Base-by-base conservation (phyloP, 768 basidiomycete species). In the Rhodosporidiobolus sp. region DNA sequence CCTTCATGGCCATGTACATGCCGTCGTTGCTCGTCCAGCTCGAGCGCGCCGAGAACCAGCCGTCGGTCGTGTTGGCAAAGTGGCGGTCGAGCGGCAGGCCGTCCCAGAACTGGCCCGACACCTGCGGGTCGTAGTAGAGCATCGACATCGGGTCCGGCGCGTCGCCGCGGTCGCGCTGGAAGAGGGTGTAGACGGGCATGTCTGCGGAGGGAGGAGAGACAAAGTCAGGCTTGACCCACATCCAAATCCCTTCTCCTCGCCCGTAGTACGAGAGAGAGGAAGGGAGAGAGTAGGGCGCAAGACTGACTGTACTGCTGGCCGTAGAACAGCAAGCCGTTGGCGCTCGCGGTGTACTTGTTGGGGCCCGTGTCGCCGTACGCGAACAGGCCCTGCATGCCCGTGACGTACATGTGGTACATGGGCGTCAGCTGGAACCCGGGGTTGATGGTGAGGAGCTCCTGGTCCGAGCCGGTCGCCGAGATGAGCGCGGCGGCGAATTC, bases 321-420 rank as follows among this genome's bases (percentile, higher is more conserved):
- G 80, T 91, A 94, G 76, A 92, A 86, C 68, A 95, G 79, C 83
- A 98, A 86, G 69, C 86, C 80, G 82, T 98, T 98, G 72, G 96
- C 94, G 46, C 94, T 98, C 22, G 94, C 85, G 28, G 91, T 90
- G 82, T 85, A 98, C 83, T 96, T 98, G 87, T 95, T 96, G 50
- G 95, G 89, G 73, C 92, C 92, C 80, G 88, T 87, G 81, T 94
- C 92, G 65, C 81, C 81, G 73, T 82, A 83, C 74, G 80, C 78
- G 81, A 83, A 83, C 43, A 81, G 60, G 28, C 76, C 69, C 61
- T 77, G 74, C 48, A 56, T 55, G n/a, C 76, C 70, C 19, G 65
- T 63, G 14, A 72, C 63, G 79, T 89, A 89, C 88, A 98, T 95
- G 83, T 98, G 96, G 87, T 85, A 99, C 54, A 87, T 80, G 17